Percentiles rank a stretch among this genome's conserved stretches.
These are phyloP conservation scores for Penicillium sp. DNA, from an alignment of 2,329 filamentous ascomycete genomes.

Conservation along the genomic window DNA sequence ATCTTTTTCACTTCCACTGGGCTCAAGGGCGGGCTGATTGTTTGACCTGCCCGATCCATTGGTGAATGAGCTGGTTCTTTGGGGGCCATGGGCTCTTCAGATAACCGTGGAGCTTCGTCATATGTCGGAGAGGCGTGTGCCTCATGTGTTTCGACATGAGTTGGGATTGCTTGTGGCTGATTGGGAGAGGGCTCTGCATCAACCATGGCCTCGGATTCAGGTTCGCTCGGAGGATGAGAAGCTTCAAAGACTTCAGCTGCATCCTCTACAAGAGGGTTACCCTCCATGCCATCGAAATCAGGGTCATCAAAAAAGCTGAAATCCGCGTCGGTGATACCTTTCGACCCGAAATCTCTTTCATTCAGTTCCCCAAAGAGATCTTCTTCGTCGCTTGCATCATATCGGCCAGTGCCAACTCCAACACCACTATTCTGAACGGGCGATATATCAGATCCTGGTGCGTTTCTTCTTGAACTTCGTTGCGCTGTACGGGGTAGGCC, in stretches of 20 bases:
- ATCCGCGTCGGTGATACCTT: conserved; percentile 60
- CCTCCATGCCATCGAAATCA: conserved; percentile 31
- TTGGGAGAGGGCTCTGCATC: conserved; percentile 3
- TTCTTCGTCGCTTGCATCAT: conserved; percentile 48
- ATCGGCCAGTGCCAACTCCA: conserved; percentile 40
- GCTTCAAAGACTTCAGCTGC: conserved; percentile 15
- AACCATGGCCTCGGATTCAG: conserved; percentile 12
- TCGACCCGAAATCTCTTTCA: conserved; percentile 52
- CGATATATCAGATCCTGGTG: conserved; percentile 19
- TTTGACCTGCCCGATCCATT: conserved; percentile 23
- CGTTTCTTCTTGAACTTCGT: conserved; percentile 19
- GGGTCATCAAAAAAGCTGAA: conserved; percentile 65
- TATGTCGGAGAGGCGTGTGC: background rate
- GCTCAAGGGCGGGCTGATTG: conserved; percentile 42
- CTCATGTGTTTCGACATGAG: background rate
- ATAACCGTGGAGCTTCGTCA: background rate
- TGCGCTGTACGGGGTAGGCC: conserved; percentile 17
- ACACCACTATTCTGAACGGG: conserved; percentile 17
- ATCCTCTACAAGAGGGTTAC: conserved; percentile 14
- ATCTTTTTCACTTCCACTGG: conserved; percentile 45
- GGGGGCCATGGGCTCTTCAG: conserved; percentile 4
- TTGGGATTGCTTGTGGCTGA: background rate
- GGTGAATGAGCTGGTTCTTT: conserved; percentile 13
- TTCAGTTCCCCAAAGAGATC: conserved; percentile 60
- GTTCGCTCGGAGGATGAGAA: conserved; percentile 8